These are phyloP conservation scores for Microsporum audouinii DNA, from an alignment of 2,329 filamentous ascomycete species.

Conservation along the genomic window DNA sequence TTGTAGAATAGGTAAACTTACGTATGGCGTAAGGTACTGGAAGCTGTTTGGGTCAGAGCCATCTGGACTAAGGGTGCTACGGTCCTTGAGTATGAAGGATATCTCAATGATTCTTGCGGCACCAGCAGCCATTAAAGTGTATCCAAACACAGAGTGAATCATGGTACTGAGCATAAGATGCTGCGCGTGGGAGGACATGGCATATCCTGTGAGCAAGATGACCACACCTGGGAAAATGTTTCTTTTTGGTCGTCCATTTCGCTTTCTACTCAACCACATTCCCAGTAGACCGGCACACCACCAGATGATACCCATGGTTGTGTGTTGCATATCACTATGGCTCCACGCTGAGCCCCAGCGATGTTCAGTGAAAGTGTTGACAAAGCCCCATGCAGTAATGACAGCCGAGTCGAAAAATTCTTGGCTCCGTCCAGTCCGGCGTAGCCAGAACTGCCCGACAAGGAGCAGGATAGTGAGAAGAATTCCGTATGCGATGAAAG, in stretches of 20 bases:
- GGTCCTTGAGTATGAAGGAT: conserved; percentile 71
- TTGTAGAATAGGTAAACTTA: conserved; percentile 38
- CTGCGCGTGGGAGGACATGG: conserved; percentile 87
- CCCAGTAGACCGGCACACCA: conserved; percentile 88
- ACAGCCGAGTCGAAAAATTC: conserved; percentile 92
- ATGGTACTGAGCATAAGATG: conserved; percentile 70
- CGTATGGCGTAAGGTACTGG: conserved; percentile 59
- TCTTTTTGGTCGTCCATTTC: conserved; percentile 73
- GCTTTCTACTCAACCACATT: conserved; percentile 78
- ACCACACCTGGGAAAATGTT: conserved; percentile 91
- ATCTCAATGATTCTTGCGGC: conserved; percentile 80
- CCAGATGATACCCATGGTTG: conserved; percentile 99
- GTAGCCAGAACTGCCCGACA: conserved; percentile 79
- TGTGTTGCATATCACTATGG: conserved; percentile 91
- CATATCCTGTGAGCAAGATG: conserved; percentile 85
- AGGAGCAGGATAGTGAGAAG: conserved; percentile 74
- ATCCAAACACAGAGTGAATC: conserved; percentile 83
- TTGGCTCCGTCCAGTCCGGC: conserved; percentile 71
- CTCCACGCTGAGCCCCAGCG: conserved; percentile 85
- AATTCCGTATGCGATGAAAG: conserved; percentile 90
- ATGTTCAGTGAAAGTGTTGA: conserved; percentile 98
- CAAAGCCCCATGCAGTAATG: conserved; percentile 88
- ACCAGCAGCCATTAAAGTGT: conserved; percentile 86
- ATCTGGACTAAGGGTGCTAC: conserved; percentile 51
- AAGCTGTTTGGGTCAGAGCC: conserved; percentile 61